Base-by-base conservation (phyloP, 2,329 filamentous ascomycete species). In the Sporothrix brasiliensis region DNA sequence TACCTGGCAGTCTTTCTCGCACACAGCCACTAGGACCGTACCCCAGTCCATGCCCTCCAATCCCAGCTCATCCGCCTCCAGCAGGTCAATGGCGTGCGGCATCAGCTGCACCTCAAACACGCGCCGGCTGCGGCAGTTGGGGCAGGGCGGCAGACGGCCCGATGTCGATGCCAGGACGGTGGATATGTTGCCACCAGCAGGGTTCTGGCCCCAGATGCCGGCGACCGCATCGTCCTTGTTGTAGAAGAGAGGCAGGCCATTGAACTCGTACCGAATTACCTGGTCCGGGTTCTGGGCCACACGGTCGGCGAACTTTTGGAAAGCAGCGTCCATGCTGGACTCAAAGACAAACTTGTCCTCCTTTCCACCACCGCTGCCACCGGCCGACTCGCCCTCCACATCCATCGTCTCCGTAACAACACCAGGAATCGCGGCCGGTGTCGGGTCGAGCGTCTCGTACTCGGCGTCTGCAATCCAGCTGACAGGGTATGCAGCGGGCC, bases 21-120 rank as follows among this genome's bases (percentile, higher is more conserved):
- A 99, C 9, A 96, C 93, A 0, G 89, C 93, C 50, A 98, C 83
- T 71, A 99, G 88, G 10, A 99, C 86, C 0, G 93, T 98, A 0
- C 94, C 94, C 95, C 95, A 99, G 77, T 99, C 95, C 95, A 99
- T 99, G 0, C 94, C 95, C 83, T 97, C 86, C 24, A 90, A 76
- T 52, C 86, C 87, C 75, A 89, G 79, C 70, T 91, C 89, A 54
- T 94, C 91, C 1, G 86, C 89, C 82, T 98, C 95, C 69, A 98
- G 83, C 83, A 96, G 91, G 41, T 89, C 88, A 76, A 99, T 99
- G 3, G 93, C 90, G 78, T 97, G 91, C 53, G 95, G 95, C 74
- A 91, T 94, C 74, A 99, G 83, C 83, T 99, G 95, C 71, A 97
- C 84, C 84, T 99, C 95, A 78, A 98, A 98, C 16, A 91, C 88